Conservation (phyloP, 441 rosid genomes). For the Gossypium davidsonii region DNA sequence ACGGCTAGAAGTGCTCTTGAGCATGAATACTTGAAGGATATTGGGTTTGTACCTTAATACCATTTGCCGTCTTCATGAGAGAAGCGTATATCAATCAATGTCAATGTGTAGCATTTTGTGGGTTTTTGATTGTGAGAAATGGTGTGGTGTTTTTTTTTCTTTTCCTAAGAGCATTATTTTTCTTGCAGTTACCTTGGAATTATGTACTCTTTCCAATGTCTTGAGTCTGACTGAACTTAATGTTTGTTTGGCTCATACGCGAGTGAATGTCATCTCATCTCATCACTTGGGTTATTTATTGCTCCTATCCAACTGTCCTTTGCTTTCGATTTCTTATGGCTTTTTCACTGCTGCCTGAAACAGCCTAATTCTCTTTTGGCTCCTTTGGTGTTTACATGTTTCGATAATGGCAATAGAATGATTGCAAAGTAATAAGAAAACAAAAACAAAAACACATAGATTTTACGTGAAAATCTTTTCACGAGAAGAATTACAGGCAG, state of each 20-base stretch:
- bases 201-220: background rate
- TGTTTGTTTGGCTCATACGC: background rate
- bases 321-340: background rate
- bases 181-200: background rate
- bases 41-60: conserved; percentile 56
- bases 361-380: background rate
- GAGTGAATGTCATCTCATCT: background rate
- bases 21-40: conserved; percentile 89
- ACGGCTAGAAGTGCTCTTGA: conserved; percentile 83
- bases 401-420: no score
- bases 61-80: background rate
- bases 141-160: background rate
- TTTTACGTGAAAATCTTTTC: no score
- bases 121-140: conserved; percentile 28
- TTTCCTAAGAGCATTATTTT: background rate
- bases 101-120: conserved; percentile 20
- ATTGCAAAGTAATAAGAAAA: no score
- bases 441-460: no score
- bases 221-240: background rate
- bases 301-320: background rate
- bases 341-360: background rate
- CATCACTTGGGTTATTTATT: background rate
- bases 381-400: no score
- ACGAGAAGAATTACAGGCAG: no score
- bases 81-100: conserved; percentile 16